Percentiles rank a stretch among this genome's conserved stretches.
Evolutionary conservation across 306 rosid genomes (phyloP).

Genomic region (peach (Prunus persica)): DNA sequence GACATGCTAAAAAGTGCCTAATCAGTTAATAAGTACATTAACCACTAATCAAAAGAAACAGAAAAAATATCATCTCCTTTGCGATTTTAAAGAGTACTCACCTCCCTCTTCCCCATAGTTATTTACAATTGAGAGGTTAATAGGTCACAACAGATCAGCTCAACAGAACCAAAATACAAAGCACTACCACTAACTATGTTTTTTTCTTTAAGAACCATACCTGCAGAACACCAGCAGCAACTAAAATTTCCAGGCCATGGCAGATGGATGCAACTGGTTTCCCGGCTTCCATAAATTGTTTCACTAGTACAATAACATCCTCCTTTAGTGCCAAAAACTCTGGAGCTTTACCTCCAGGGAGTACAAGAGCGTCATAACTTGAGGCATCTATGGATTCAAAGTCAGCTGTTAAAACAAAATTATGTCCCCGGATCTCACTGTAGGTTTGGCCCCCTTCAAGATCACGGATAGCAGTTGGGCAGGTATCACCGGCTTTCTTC

Average conservation of each 20-base stretch:
- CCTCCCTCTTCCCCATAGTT: too few species aligned
- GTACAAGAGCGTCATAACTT: conserved; percentile 57
- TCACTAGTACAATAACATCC: conserved; percentile 35
- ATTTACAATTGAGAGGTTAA: too few species aligned
- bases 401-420: conserved; percentile 58
- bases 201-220: conserved; percentile 30
- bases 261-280: conserved; percentile 62
- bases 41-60: background rate
- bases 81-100: too few species aligned
- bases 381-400: conserved; percentile 57
- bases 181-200: background rate
- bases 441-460: conserved; percentile 93
- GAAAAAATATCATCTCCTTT: background rate
- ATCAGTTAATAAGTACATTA: background rate
- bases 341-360: conserved; percentile 60
- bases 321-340: conserved; percentile 46
- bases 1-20: background rate
- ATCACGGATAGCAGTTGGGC: conserved; percentile 81
- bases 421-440: conserved; percentile 70
- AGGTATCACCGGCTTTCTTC: conserved; percentile 73
- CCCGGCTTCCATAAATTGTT: conserved; percentile 43
- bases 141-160: too few species aligned
- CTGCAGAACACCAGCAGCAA: conserved; percentile 86
- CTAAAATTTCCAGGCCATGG: conserved; percentile 79
- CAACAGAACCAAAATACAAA: background rate